phyloP scores from a whole-genome alignment of 345 rosid genomes.

The Leavenworthia alabamica region DNA sequence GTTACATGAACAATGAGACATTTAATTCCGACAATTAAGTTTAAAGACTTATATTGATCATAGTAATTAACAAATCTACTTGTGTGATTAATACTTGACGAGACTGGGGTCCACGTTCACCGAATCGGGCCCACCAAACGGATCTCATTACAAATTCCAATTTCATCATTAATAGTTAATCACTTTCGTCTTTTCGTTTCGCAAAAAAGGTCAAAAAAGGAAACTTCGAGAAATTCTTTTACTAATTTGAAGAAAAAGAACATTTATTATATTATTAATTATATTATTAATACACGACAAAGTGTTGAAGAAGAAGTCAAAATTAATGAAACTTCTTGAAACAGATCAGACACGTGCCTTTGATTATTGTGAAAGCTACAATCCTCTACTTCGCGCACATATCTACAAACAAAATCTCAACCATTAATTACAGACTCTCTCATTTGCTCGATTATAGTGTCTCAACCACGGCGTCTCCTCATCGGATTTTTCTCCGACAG shows the following conservation, averaged over 20 bases:
- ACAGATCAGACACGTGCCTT: constrained; percentile 25
- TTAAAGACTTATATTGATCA: neutral
- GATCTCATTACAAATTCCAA: constrained; percentile 12
- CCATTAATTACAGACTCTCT: constrained; percentile 43
- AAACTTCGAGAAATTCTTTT: neutral
- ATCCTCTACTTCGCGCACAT: constrained; percentile 16
- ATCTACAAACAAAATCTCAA: neutral
- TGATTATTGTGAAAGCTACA: neutral
- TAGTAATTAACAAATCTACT: neutral
- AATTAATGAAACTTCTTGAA: constrained; percentile 28
- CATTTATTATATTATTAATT: too few relatives aligned
- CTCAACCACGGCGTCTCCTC: constrained; percentile 44
- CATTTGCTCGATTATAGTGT: constrained; percentile 33
- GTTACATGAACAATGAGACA: constrained; percentile 13
- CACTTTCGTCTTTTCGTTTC: neutral
- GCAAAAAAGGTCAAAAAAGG: neutral
- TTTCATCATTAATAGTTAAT: neutral
- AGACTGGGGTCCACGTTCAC: constrained; percentile 10
- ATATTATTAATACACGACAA: neutral
- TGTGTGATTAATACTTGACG: neutral
- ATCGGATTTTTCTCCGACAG: constrained; percentile 35
- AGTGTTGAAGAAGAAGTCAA: constrained; percentile 15
- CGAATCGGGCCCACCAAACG: constrained; percentile 13
- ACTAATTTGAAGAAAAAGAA: neutral
- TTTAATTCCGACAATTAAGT: too few relatives aligned